Evolutionary conservation across 208 protist species (phyloP), one percentile per base, ranked within the genome.

Genomic region (Leishmania aethiopica): DNA sequence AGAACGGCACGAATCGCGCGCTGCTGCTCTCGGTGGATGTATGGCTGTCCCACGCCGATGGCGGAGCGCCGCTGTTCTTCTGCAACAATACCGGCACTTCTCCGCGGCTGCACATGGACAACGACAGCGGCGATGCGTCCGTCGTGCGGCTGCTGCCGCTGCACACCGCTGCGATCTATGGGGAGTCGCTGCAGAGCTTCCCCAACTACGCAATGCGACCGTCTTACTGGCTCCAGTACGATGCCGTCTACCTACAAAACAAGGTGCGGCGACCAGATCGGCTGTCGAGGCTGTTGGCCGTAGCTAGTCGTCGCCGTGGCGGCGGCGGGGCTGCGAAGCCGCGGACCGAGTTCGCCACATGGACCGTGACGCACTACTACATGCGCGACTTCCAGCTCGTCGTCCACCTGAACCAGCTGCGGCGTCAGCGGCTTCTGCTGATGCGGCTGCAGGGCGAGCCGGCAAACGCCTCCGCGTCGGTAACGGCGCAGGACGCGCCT

Each of bases 361-460:
- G 83, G 83, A 80, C 71, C 0, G 40, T 83, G 22, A 76, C 55
- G 35, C 73, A 80, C 51, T 32, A 47, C 0, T 75, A 78, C 59
- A 60, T 79, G 40, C 75, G 57, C 45, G 78, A 83, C 19, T 86
- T 86, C 55, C 75, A 86, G 49, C 42, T 86, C 1, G 37, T 86
- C 5, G 57, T 83, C 19, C 42, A 80, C n/a, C 25, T 86, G 32
- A 86, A 86, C 49, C 74, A 73, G 53, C 72, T 77, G 70, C 66
- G 75, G 37, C 83, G 74, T 5, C 60, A n/a, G 6, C 15, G 75
- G 32, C 80, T 45, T 47, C 45, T 2, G 13, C 13, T 67, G 57
- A 25, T 25, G 70, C 45, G 45, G 51, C 51, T 22, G 51, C 51
- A 67, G 13, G 60, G n/a, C 6, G 60, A 8, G 60, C 3, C 6